Evolutionary conservation across 257 asterid species (phyloP), one percentile per base, ranked within the genome.

Genomic region (Echium plantagineum): DNA sequence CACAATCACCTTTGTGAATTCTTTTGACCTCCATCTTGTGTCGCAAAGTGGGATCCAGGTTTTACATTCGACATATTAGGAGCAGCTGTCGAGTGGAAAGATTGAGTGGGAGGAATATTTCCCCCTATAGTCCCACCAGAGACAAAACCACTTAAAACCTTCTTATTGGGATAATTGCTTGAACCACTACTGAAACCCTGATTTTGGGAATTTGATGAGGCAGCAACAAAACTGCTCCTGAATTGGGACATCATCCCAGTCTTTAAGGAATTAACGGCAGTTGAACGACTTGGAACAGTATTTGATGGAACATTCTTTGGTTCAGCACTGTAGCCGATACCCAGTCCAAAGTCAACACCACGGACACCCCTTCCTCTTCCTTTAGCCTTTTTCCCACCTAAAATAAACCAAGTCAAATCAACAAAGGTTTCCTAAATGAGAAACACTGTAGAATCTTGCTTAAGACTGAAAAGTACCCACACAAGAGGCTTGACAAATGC

Each of bases 91-190:
- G 80, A 71, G 67, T 74, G 79, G 68, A 66, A 67, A 30, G 60
- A 63, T 66, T 64, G 83, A 64, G 81, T 57, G 52, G 78, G 72
- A 58, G 72, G 77, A 63, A 74, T 46, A 58, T 81, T 81, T 52
- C 96, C 98, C 54, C 97, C 98, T 62, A 91, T 91, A n/a, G 85
- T 80, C 68, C 97, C 98, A 69, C 98, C 98, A 48, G 98, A 76
- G 68, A 91, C 94, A 63, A 91, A 91, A 60, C 98, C 98, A 2
- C 79, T 74, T 22, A 91, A 72, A 30, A 68, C 89, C 70, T 73
- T 80, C 68, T 71, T 88, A 73, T 48, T 80, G 49, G 77, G 66
- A 59, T 78, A 77, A 21, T 66, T 64, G 15, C 73, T 77, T 28
- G 80, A 51, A 61, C 76, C 82, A 73, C 63, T 74, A 61, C 66